Evolutionary conservation across 345 rosid genomes (phyloP), one percentile per base, ranked within the genome.

Genomic region (Eucalyptus lansdowneana): DNA sequence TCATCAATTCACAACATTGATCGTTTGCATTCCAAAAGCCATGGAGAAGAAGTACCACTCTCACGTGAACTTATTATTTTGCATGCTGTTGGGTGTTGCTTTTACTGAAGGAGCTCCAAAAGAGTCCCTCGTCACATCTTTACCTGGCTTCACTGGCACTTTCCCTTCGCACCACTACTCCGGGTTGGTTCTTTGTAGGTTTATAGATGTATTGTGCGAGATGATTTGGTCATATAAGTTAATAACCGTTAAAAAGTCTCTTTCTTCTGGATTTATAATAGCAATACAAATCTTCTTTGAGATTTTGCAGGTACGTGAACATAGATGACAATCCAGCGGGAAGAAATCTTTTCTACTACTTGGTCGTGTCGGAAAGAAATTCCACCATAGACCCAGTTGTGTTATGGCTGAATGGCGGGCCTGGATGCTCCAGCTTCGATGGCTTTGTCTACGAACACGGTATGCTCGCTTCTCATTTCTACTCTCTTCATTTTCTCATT

Each of bases 311-410:
- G 89, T 93, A 93, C 86, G 89, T 93, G 89, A 92, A 86, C 60
- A 89, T 93, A 15, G 92, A 90, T 16, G 90, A 90, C 56, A 87
- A 54, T 56, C 67, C 88, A 13, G 83, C 50, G n/a, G 81, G 90
- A 90, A 93, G 91, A 89, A 91, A 93, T 27, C 89, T 93, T 54
- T 93, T 91, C 91, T 93, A 93, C 91, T 93, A 93, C 76, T 91
- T 93, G 45, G 90, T 91, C 15, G 89, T 60, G 25, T 93, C 94
- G 6, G 90, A 92, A 83, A 90, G 88, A 40, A 88, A 89, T n/a
- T 89, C 94, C 14, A 21, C 88, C 44, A 37, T 85, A 27, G 92
- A 91, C 87, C 94, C 94, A 13, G 89, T 93, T 47, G 89, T 91
- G 50, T 47, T 93, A 49, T 93, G 93, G 94, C 86, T 93, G 42